Evolutionary conservation across 2,329 filamentous ascomycete species (phyloP).

Genomic region (Samsoniella hepiali): DNA sequence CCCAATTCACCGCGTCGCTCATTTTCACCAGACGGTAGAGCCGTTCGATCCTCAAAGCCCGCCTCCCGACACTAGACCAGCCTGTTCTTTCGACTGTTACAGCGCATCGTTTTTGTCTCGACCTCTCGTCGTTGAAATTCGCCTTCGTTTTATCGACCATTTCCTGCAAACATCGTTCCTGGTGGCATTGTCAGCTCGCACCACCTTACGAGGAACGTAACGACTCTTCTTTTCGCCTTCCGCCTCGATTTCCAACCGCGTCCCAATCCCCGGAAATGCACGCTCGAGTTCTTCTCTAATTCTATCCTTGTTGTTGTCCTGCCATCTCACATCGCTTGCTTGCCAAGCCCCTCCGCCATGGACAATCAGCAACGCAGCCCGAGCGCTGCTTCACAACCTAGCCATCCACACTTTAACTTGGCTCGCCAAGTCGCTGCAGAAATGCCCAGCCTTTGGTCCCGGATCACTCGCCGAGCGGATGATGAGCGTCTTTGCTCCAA

Average conservation of each 20-base stretch:
- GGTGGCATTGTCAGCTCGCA: constrained; percentile 10
- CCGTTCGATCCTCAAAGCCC: constrained; percentile 2
- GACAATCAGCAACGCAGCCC: constrained; percentile 4
- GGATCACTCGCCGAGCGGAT: constrained; percentile 13
- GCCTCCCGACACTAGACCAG: constrained; percentile 6
- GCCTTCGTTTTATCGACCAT: not conserved
- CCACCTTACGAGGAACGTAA: constrained; percentile 15
- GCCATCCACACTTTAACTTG: constrained; percentile 12
- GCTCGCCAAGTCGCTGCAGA: constrained; percentile 10
- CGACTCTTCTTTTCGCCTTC: constrained; percentile 9
- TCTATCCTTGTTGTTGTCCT: not conserved
- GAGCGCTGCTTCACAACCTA: constrained; percentile 4
- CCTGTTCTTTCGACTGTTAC: not conserved
- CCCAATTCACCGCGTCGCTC: constrained; percentile 13
- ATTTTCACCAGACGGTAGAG: constrained; percentile 2
- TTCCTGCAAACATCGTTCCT: constrained; percentile 7
- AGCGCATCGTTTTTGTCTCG: not conserved
- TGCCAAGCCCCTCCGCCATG: constrained; percentile 12
- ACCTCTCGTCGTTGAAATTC: not conserved
- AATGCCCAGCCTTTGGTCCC: constrained; percentile 11
- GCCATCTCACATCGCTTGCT: not conserved
- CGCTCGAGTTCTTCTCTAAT: constrained; percentile 2
- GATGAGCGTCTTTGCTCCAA: constrained; percentile 21
- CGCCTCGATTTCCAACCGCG: not conserved
- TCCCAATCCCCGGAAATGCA: constrained; percentile 6